Percentiles rank a stretch among this genome's conserved stretches.
Conservation (phyloP, 768 basidiomycete species). For the Suillus decipiens region DNA sequence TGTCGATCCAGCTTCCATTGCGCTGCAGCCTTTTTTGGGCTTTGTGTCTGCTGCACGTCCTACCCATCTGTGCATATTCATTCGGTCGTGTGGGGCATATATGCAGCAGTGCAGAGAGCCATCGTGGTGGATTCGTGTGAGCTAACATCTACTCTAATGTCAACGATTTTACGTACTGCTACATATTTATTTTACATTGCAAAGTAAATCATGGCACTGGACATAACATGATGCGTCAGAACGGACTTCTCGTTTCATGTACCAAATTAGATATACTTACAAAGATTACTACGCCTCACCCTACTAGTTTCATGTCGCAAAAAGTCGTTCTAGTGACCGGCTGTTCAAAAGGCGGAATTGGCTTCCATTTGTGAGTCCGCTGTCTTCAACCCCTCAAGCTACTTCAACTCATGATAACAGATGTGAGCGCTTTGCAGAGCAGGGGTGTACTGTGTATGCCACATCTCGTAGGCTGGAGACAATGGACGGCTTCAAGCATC, state of each 20-base stretch:
- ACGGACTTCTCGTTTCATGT: background rate
- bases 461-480: constrained; percentile 64
- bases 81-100: background rate
- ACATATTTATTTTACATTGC: background rate
- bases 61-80: background rate
- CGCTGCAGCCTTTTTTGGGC: background rate
- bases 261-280: too few species aligned
- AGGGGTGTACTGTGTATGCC: constrained; percentile 75
- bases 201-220: background rate
- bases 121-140: background rate
- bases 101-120: background rate
- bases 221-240: background rate
- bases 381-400: background rate
- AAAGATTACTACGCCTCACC: too few species aligned
- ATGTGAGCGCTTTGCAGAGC: constrained; percentile 64
- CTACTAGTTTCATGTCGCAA: background rate
- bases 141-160: background rate
- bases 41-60: background rate
- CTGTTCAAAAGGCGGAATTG: constrained; percentile 73
- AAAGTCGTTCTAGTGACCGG: constrained; percentile 73
- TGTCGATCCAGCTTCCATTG: background rate
- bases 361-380: constrained; percentile 54
- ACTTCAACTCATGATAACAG: constrained; percentile 33
- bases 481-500: constrained; percentile 54
- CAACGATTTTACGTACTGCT: background rate